phyloP scores from a whole-genome alignment of 768 basidiomycete genomes.

The Kondoa malvinella region DNA sequence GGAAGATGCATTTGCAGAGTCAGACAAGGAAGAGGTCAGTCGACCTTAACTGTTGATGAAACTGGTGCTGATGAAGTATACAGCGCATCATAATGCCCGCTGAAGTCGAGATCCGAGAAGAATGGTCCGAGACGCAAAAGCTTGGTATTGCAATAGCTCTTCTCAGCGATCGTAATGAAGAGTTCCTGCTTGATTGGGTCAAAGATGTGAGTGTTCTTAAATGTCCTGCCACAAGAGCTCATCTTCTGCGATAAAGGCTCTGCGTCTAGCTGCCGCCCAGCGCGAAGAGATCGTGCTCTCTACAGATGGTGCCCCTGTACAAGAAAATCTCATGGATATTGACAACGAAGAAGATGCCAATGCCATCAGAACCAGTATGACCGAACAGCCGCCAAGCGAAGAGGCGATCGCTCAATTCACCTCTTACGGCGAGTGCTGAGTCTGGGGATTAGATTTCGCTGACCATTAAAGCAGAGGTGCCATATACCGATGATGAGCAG shows the following conservation, averaged over 20 bases:
- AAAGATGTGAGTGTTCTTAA: constrained; percentile 47
- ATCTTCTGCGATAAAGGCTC: background rate
- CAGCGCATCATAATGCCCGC: constrained; percentile 12
- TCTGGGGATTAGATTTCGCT: background rate
- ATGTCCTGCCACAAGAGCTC: background rate
- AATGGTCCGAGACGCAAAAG: constrained; percentile 57
- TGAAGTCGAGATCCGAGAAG: constrained; percentile 21
- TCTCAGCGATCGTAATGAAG: constrained; percentile 50
- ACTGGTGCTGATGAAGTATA: background rate
- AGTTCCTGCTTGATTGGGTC: constrained; percentile 56
- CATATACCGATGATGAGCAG: constrained; percentile 55
- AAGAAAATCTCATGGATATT: constrained; percentile 12
- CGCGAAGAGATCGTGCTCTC: constrained; percentile 32
- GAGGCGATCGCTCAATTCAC: constrained; percentile 52
- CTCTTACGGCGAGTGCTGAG: constrained; percentile 51
- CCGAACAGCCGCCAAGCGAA: constrained; percentile 40
- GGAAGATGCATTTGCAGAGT: constrained; percentile 22
- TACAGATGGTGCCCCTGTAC: background rate
- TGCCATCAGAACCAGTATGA: background rate
- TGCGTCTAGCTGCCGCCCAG: constrained; percentile 29
- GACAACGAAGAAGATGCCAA: constrained; percentile 26
- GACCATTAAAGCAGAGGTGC: constrained; percentile 43
- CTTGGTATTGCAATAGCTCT: constrained; percentile 66
- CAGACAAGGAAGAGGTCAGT: constrained; percentile 26
- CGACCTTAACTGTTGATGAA: background rate